Evolutionary conservation across 129 eudicot genomes (phyloP), one percentile per base, ranked within the genome.

Genomic region (Sambucus nigra): DNA sequence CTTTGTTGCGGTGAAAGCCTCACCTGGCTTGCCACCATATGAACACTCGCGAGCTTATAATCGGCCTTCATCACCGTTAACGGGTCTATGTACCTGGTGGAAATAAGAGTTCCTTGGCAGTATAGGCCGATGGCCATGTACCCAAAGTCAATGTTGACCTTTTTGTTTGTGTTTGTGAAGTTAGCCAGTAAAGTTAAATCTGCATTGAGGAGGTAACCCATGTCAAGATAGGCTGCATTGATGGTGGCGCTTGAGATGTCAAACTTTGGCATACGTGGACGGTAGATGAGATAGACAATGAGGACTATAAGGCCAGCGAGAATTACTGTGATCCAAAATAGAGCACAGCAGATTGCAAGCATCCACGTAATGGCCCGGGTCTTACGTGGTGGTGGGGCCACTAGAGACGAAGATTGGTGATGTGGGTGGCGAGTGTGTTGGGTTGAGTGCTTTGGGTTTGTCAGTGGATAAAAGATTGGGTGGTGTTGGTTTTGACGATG

Each of bases 201-300:
- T 0, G 85, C 87, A 20, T 92, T 92, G 9, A 80, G 80, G 31
- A 91, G 75, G 50, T 82, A 82, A 0, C 95, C 95, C 77, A 82
- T 75, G 71, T 92, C 99, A 15, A 91, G 99, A 68, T 91, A 92
- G 23, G 82, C 99, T 0, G 86, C 87, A 15, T 92, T 92, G 35
- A 92, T 68, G 32, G 78, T 76, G 17, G 77, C 94, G 7, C 67
- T 73, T 0, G 87, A 41, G 13, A 92, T 58, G 58, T 92, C 96
- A 42, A 92, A 92, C 48, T 78, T 78, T 0, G 99, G 99, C 66
- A 64, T 69, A 7, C 68, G 77, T 2, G 96, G 99, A 4, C 82
- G 91, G 51, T 51, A 77, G 1, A 79, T 72, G 0, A 92, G 77
- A 67, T 92, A 92, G 8, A 92, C 56, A 31, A 83, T 71, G 33